Conservation (phyloP, 1,284 basidiomycete species). For the Inonotus hispidus region DNA sequence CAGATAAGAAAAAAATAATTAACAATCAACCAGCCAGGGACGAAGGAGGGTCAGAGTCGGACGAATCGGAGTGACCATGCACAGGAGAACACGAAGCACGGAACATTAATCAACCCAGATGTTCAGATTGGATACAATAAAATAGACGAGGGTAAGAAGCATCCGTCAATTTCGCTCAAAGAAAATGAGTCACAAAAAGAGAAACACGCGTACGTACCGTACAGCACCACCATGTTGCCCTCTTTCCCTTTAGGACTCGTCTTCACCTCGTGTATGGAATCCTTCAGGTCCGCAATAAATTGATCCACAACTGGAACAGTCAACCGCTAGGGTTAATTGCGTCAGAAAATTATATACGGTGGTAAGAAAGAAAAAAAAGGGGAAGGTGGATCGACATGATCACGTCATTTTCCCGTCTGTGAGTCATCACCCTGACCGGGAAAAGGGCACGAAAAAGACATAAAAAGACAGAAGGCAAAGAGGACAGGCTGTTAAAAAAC, state of each 20-base stretch:
- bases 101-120: neutral
- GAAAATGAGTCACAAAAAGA: neutral
- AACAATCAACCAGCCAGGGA: neutral
- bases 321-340: conserved; percentile 49
- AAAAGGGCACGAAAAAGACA: neutral
- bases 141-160: no score
- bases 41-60: no score
- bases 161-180: no score
- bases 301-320: conserved; percentile 74
- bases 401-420: neutral
- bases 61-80: no score
- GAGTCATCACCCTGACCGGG: neutral
- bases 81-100: neutral
- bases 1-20: neutral
- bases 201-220: conserved; percentile 61
- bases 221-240: conserved; percentile 83
- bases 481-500: no score
- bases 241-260: conserved; percentile 37
- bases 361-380: neutral
- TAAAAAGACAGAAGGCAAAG: neutral
- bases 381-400: neutral
- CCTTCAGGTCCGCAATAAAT: conserved; percentile 81
- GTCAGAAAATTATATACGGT: neutral
- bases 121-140: neutral
- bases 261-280: conserved; percentile 61